phyloP scores from a whole-genome alignment of 805 yeast genomes.

The Candida pini region DNA sequence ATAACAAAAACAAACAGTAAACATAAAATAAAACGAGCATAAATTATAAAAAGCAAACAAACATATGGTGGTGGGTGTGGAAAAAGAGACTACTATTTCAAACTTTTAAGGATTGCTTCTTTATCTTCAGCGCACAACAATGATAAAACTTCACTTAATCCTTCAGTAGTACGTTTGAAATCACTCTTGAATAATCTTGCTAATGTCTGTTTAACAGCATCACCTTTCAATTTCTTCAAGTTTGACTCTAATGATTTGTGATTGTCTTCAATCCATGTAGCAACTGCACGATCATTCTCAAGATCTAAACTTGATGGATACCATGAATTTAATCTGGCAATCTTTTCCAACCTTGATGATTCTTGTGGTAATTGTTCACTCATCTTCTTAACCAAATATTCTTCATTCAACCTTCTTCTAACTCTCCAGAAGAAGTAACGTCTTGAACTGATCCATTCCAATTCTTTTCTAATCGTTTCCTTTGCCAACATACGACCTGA shows the following conservation, averaged over 20 bases:
- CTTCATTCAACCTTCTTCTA: conserved; percentile 92
- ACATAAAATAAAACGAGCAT: no score
- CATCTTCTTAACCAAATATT: conserved; percentile 72
- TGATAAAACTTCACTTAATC: conserved; percentile 49
- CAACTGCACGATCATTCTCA: conserved; percentile 72
- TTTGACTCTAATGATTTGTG: conserved; percentile 55
- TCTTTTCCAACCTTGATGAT: conserved; percentile 70
- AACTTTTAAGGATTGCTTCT: conserved; percentile 32
- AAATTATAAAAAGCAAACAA: background rate
- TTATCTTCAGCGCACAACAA: conserved; percentile 50
- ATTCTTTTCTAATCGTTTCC: conserved; percentile 79
- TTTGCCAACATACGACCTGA: conserved; percentile 96
- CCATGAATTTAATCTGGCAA: conserved; percentile 85
- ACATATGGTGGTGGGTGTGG: background rate
- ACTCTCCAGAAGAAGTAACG: conserved; percentile 98
- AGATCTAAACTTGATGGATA: conserved; percentile 64
- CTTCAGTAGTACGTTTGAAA: conserved; percentile 46
- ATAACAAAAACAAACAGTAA: no score
- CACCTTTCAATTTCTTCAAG: conserved; percentile 60
- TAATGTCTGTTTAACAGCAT: conserved; percentile 58
- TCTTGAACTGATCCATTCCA: conserved; percentile 84
- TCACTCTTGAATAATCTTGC: conserved; percentile 54
- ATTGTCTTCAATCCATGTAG: conserved; percentile 80
- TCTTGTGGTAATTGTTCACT: conserved; percentile 45
- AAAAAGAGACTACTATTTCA: conserved; percentile 16